Percentiles rank a stretch among this genome's conserved stretches.
Evolutionary conservation across 441 rosid species (phyloP).

Genomic region (Capsella rubella): DNA sequence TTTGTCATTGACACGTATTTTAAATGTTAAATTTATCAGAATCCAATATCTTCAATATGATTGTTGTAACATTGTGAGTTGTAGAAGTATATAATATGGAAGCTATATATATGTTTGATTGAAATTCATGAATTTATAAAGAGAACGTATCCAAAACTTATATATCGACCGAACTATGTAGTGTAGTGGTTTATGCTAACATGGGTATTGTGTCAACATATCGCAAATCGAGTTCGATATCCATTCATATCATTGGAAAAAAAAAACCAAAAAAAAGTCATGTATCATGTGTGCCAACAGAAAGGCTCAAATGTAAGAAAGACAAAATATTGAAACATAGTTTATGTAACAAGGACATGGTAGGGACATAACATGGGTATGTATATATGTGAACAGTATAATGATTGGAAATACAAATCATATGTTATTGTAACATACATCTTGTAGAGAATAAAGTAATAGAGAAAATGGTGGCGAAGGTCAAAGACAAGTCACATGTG

Average conservation of each 20-base stretch:
- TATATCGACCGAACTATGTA: not conserved
- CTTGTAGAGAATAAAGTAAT: not conserved
- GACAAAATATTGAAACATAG: conserved; percentile 15
- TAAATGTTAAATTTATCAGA: not conserved
- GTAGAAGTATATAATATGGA: not conserved
- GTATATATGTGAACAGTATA: conserved; percentile 19
- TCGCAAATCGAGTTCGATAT: not conserved
- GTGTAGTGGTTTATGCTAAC: not conserved
- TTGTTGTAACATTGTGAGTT: not conserved
- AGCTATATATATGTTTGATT: not conserved
- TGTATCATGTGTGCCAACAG: conserved; percentile 24
- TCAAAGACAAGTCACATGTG: conserved; percentile 49
- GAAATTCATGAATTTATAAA: not conserved
- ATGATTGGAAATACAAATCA: conserved; percentile 35
- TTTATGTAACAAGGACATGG: conserved; percentile 15
- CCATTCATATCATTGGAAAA: not conserved
- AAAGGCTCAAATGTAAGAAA: conserved; percentile 3
- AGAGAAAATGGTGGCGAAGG: conserved; percentile 36
- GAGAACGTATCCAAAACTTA: not conserved
- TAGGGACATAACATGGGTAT: conserved; percentile 37
- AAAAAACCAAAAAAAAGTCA: not conserved
- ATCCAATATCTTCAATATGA: conserved; percentile 18
- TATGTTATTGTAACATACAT: conserved; percentile 6
- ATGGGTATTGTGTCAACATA: not conserved
- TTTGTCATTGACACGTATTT: conserved; percentile 30